Conservation (phyloP, 441 rosid genomes). For the Populus hybrid region DNA sequence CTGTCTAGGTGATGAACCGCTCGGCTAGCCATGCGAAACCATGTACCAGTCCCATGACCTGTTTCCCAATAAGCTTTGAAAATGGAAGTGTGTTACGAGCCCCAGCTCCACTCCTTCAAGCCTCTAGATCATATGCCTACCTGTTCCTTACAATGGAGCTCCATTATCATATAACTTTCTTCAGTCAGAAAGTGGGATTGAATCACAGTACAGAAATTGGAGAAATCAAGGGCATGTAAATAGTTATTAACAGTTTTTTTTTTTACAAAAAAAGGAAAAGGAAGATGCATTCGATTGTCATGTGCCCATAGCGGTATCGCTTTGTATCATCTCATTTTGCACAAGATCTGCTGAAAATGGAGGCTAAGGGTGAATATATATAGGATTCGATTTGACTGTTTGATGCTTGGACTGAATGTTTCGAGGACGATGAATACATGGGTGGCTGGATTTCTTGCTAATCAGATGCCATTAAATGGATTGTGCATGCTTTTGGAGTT, state of each 20-base stretch:
- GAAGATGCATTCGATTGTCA: too few species aligned
- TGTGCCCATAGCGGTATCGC: too few species aligned
- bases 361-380: too few species aligned
- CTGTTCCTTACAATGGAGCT: not conserved
- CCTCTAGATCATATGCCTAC: not conserved
- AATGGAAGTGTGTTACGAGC: not conserved
- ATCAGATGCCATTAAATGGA: not conserved
- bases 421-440: not conserved
- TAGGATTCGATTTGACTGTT: not conserved
- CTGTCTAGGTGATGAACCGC: not conserved
- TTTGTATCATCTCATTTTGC: too few species aligned
- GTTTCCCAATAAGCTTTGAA: not conserved
- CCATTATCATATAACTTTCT: too few species aligned
- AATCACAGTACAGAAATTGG: not conserved
- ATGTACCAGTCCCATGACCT: not conserved
- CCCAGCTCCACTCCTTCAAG: constrained; percentile 16
- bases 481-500: not conserved
- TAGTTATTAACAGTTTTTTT: too few species aligned
- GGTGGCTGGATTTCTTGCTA: not conserved
- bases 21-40: not conserved
- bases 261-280: too few species aligned
- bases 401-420: not conserved
- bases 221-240: not conserved
- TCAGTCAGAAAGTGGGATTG: not conserved
- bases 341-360: too few species aligned